A percentile compares a stretch with the other conserved stretches of the same genome.
Evolutionary conservation across 2,329 filamentous ascomycete genomes (phyloP).

Genomic region (Fusarium compactum): DNA sequence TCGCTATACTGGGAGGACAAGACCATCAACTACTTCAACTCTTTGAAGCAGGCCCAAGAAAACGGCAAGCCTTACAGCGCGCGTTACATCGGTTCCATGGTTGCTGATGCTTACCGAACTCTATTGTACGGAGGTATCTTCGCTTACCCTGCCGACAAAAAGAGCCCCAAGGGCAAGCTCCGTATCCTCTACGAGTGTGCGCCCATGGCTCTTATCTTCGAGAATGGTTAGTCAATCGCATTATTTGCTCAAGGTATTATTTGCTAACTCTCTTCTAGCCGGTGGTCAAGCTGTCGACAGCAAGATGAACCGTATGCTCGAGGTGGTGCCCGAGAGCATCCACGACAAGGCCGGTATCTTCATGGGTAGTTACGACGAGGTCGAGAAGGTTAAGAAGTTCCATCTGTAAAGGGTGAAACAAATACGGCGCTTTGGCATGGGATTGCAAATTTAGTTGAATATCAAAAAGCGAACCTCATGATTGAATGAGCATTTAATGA

Average conservation of each 20-base stretch:
- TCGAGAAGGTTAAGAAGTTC: slow-evolving; percentile 92
- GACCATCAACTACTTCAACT: slow-evolving; percentile 89
- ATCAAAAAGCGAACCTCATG: slow-evolving; percentile 41
- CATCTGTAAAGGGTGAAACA: slow-evolving; percentile 61
- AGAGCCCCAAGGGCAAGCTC: slow-evolving; percentile 98
- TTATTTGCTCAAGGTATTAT: neutral
- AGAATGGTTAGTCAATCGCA: slow-evolving; percentile 79
- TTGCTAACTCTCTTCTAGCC: slow-evolving; percentile 64
- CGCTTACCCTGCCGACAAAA: slow-evolving; percentile 96
- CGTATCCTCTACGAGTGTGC: slow-evolving; percentile 98
- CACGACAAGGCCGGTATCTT: slow-evolving; percentile 97
- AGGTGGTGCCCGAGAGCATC: slow-evolving; percentile 89
- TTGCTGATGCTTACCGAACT: slow-evolving; percentile 96
- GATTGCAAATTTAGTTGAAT: slow-evolving; percentile 39
- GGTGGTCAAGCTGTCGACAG: slow-evolving; percentile 93
- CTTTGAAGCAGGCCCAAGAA: slow-evolving; percentile 81
- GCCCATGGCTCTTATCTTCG: slow-evolving; percentile 98
- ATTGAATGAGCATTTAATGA: slow-evolving; percentile 47
- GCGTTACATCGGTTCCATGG: slow-evolving; percentile 97
- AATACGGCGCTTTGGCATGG: slow-evolving; percentile 25
- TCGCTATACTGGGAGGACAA: slow-evolving; percentile 94
- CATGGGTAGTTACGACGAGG: slow-evolving; percentile 92
- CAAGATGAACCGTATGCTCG: slow-evolving; percentile 90
- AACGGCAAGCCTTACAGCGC: slow-evolving; percentile 91
- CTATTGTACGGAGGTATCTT: slow-evolving; percentile 96